A percentile compares a stretch with the other conserved stretches of the same genome.
phyloP scores from a whole-genome alignment of 768 basidiomycete genomes.

The Tylopilus rubrobrunneus region DNA sequence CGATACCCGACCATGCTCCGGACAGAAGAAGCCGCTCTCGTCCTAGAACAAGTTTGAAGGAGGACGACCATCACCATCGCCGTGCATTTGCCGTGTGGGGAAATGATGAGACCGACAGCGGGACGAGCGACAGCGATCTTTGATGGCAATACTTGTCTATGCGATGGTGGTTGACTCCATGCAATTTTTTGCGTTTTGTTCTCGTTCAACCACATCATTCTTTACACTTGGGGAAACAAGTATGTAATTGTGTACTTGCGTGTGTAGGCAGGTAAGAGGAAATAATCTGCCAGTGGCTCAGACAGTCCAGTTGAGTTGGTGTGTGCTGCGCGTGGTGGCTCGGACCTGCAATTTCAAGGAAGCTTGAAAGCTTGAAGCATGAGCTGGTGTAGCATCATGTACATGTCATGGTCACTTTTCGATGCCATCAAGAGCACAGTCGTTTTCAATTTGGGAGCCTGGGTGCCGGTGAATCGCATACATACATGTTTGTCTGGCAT shows the following conservation, averaged over 20 bases:
- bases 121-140: constrained; percentile 67
- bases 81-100: constrained; percentile 84
- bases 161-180: not conserved
- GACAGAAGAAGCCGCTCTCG: constrained; percentile 15
- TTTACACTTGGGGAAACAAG: not conserved
- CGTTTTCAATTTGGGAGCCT: no score
- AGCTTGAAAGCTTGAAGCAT: no score
- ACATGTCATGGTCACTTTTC: no score
- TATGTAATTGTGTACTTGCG: not conserved
- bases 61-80: constrained; percentile 29
- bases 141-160: constrained; percentile 12
- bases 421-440: no score
- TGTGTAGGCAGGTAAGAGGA: not conserved
- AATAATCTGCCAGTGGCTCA: not conserved
- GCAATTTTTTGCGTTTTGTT: constrained; percentile 1
- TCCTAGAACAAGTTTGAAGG: constrained; percentile 11
- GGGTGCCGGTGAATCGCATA: no score
- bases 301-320: not conserved
- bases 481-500: no score
- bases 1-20: constrained; percentile 36
- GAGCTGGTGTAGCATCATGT: no score
- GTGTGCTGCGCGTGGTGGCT: not conserved
- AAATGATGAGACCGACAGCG: constrained; percentile 85
- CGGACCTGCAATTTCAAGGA: no score
- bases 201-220: not conserved